Evolutionary conservation across 495 filamentous ascomycete genomes (phyloP), one percentile per base, ranked within the genome.

Genomic region (Aspergillus olivimuriae): DNA sequence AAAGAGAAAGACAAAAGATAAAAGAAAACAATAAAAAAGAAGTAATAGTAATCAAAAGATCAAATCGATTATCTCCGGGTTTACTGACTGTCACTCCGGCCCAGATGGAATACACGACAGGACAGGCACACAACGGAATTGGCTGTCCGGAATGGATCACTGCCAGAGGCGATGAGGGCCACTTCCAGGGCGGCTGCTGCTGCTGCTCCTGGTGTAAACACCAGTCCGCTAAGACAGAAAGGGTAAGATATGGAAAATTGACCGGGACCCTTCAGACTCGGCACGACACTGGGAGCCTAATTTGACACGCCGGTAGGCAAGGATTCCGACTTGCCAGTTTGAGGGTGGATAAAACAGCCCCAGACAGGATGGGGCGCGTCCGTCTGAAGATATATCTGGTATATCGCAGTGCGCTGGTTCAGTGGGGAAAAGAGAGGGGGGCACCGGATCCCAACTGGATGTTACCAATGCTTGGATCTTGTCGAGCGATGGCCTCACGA

Each of bases 231-330:
- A 38, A 21, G 35, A 41, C 34, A 12, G 40, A 30, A 41, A 20
- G 11, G 21, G 44, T 22, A 33, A 39, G 39, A 39, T 40, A 48
- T 45, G 32, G 46, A 50, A 37, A 47, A 38, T n/a, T 12, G 20
- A 16, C 35, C 17, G n/a, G 35, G 35, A 38, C 35, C 35, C 17
- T 38, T 19, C 20, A 20, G 23, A 42, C 17, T 32, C 16, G 39
- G 26, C 22, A 33, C 17, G 21, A 19, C 17, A n/a, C 35, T 38
- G 18, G n/a, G 7, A 38, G 35, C n/a, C 7, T 4, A 38, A 20
- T 38, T 7, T 5, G 24, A 28, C 24, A 28, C 5, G 5, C 24
- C 6, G 11, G 11, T 28, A 5, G 24, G 24, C 5, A 28, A 28
- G n/a, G n/a, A n/a, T n/a, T n/a, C n/a, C n/a, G n/a, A n/a, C n/a